These are phyloP conservation scores for Tephrocybe sp. DNA, from an alignment of 768 basidiomycete species.

Conservation along the genomic window DNA sequence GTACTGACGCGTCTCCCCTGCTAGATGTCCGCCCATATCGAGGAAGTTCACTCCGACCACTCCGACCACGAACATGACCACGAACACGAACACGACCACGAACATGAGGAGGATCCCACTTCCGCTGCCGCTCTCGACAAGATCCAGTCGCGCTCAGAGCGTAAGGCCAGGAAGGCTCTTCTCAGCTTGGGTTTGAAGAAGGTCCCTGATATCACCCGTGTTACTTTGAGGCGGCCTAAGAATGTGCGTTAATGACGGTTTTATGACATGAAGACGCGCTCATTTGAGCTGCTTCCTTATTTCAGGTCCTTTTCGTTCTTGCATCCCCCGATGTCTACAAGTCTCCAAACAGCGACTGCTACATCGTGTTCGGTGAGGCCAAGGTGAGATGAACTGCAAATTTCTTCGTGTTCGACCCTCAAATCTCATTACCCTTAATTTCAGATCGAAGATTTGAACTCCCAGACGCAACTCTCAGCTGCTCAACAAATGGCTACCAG, in stretches of 20 bases:
- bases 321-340: conserved; percentile 97
- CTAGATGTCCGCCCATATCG: conserved; percentile 80
- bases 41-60: conserved; percentile 81
- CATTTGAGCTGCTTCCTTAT: background rate
- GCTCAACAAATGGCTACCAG: conserved; percentile 74
- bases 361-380: conserved; percentile 99
- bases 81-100: conserved; percentile 49
- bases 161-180: conserved; percentile 93
- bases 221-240: conserved; percentile 92
- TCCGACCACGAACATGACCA: conserved; percentile 58
- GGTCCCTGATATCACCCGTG: conserved; percentile 90
- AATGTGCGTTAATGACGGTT: conserved; percentile 52
- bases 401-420: no score
- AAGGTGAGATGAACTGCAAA: conserved; percentile 47
- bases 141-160: conserved; percentile 91
- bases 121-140: conserved; percentile 86
- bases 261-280: background rate
- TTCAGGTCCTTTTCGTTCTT: conserved; percentile 86
- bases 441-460: conserved; percentile 86
- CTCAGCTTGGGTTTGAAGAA: conserved; percentile 89
- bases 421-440: background rate
- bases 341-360: conserved; percentile 94
- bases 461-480: conserved; percentile 70
- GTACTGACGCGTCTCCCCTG: conserved; percentile 24
- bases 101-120: conserved; percentile 78